Conservation (phyloP, 805 yeast species). For the Saitoella complicata region DNA sequence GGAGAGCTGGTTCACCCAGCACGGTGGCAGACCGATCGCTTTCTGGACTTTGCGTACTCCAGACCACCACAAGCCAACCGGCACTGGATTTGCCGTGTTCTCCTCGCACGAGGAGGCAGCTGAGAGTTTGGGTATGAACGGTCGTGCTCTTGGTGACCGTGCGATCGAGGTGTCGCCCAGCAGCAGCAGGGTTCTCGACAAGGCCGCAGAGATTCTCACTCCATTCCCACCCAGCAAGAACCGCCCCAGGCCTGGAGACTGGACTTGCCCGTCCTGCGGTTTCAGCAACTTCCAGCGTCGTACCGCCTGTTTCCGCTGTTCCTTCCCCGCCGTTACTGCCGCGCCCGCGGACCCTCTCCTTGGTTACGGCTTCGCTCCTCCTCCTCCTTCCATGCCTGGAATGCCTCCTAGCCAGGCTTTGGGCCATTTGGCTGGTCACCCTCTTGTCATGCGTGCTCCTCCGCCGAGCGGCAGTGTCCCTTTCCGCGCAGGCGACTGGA, state of each 20-base stretch:
- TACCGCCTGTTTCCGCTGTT: slow-evolving; percentile 84
- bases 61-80: slow-evolving; percentile 34
- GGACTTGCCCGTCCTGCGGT: slow-evolving; percentile 97
- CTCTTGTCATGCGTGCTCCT: not conserved
- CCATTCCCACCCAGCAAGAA: slow-evolving; percentile 78
- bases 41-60: slow-evolving; percentile 73
- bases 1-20: slow-evolving; percentile 81
- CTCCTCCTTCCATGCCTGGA: slow-evolving; percentile 9
- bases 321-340: slow-evolving; percentile 63
- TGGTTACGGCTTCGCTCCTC: slow-evolving; percentile 18
- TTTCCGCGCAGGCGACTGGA: slow-evolving; percentile 95
- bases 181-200: slow-evolving; percentile 56
- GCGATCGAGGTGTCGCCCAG: slow-evolving; percentile 80
- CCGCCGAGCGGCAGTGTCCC: slow-evolving; percentile 48
- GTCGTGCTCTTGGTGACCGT: slow-evolving; percentile 55
- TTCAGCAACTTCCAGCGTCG: slow-evolving; percentile 88
- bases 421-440: not conserved
- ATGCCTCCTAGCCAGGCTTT: slow-evolving; percentile 1
- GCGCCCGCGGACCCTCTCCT: slow-evolving; percentile 44
- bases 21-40: slow-evolving; percentile 72
- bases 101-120: slow-evolving; percentile 73
- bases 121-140: slow-evolving; percentile 64
- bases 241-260: slow-evolving; percentile 90
- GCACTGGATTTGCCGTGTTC: slow-evolving; percentile 74
- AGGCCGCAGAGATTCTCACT: slow-evolving; percentile 63